Percentiles rank a stretch among this genome's conserved stretches.
Conservation (phyloP, 805 yeast species). For the Allodekkera sacchari region DNA sequence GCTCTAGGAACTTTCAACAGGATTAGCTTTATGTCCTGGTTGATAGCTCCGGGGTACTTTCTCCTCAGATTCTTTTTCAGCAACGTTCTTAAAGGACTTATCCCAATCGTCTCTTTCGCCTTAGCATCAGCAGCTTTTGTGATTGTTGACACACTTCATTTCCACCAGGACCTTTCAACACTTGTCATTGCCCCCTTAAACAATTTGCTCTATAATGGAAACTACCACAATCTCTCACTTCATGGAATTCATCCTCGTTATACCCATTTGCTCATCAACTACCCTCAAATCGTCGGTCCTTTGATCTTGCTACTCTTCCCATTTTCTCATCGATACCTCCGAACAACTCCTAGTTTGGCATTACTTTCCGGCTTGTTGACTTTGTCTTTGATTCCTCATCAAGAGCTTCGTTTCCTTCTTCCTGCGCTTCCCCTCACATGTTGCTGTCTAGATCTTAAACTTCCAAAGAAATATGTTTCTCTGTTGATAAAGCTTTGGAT, state of each 20-base stretch:
- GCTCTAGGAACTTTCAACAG: constrained; percentile 77
- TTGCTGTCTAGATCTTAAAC: constrained; percentile 1
- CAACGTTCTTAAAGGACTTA: constrained; percentile 24
- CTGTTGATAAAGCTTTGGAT: constrained; percentile 42
- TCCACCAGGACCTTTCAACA: constrained; percentile 7
- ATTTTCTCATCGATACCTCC: constrained; percentile 31
- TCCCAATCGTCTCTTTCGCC: constrained; percentile 30
- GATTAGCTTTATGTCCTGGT: constrained; percentile 71
- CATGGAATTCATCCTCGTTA: constrained; percentile 84
- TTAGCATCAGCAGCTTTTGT: constrained; percentile 32
- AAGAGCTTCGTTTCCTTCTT: constrained; percentile 79
- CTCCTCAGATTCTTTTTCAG: constrained; percentile 34
- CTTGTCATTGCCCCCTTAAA: constrained; percentile 67
- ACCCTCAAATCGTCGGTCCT: constrained; percentile 84
- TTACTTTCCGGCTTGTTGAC: constrained; percentile 51
- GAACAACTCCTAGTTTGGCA: constrained; percentile 50
- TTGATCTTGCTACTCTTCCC: constrained; percentile 38
- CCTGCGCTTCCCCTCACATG: constrained; percentile 63
- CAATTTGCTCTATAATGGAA: constrained; percentile 66
- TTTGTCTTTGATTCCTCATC: constrained; percentile 79
- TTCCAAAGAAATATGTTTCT: constrained; percentile 8
- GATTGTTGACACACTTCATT: constrained; percentile 43
- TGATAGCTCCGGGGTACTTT: constrained; percentile 52
- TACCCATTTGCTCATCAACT: constrained; percentile 64
- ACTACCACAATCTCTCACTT: constrained; percentile 43